Conservation (phyloP, 768 basidiomycete genomes). For the Russula vinacea region DNA sequence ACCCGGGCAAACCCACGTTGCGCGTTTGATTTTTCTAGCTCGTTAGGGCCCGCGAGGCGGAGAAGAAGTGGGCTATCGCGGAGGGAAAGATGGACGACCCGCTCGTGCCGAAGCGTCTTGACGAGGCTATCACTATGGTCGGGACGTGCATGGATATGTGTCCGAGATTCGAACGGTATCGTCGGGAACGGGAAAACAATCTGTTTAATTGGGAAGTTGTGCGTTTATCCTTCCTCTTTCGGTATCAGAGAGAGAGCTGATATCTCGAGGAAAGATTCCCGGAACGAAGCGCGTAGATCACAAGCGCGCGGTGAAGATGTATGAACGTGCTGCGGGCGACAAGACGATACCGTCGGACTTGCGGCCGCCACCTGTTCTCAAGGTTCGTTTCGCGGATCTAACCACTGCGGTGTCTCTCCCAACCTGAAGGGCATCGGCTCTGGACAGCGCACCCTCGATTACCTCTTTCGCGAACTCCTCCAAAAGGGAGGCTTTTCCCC, state of each 20-base stretch:
- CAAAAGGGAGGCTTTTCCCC: conserved; percentile 63
- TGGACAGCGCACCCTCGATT: conserved; percentile 77
- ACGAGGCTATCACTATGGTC: conserved; percentile 88
- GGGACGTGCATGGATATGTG: conserved; percentile 95
- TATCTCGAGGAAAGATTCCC: conserved; percentile 52
- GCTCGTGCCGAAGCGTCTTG: conserved; percentile 68
- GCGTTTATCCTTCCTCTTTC: conserved; percentile 37
- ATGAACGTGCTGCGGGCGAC: conserved; percentile 92
- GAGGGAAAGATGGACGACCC: conserved; percentile 90
- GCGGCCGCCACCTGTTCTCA: conserved; percentile 79
- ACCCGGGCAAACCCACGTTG: neutral
- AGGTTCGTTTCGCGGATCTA: conserved; percentile 42
- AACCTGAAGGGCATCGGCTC: conserved; percentile 4
- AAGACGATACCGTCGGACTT: conserved; percentile 89
- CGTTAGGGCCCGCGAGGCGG: conserved; percentile 68
- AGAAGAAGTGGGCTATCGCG: conserved; percentile 69
- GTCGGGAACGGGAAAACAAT: conserved; percentile 85
- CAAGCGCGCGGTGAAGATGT: conserved; percentile 86
- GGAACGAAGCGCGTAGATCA: conserved; percentile 86
- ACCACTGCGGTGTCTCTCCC: neutral
- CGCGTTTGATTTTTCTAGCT: conserved; percentile 39
- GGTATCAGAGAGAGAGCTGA: conserved; percentile 35
- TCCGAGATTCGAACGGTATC: conserved; percentile 87
- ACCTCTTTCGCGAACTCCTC: conserved; percentile 84
- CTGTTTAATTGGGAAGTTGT: conserved; percentile 85